Conservation (phyloP, 768 basidiomycete genomes). For the Jaapia argillacea region DNA sequence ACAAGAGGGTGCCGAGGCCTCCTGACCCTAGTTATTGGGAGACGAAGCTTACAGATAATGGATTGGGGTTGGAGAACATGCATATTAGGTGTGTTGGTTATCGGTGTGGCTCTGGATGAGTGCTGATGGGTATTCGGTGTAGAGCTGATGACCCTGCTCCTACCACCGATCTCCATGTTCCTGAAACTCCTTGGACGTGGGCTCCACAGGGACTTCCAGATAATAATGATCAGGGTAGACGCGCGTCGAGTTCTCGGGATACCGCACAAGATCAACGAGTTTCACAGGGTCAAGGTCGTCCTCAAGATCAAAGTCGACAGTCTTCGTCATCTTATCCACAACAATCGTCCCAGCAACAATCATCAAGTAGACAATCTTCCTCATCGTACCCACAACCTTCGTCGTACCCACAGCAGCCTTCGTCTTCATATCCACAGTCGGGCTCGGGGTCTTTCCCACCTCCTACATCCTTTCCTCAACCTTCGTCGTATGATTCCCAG, state of each 20-base stretch:
- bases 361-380: too few species aligned
- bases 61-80: constrained; percentile 57
- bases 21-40: constrained; percentile 61
- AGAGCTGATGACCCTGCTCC: constrained; percentile 8
- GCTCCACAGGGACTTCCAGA: constrained; percentile 36
- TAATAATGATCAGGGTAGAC: constrained; percentile 15
- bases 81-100: constrained; percentile 41
- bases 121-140: constrained; percentile 6
- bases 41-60: constrained; percentile 47
- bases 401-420: too few species aligned
- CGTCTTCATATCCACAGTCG: too few species aligned
- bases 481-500: too few species aligned
- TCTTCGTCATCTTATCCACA: too few species aligned
- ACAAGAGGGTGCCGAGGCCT: constrained; percentile 50
- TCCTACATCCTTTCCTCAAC: too few species aligned
- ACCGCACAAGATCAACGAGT: constrained; percentile 4
- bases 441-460: too few species aligned
- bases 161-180: constrained; percentile 17
- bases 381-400: too few species aligned
- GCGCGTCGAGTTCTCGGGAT: not conserved
- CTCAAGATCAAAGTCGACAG: too few species aligned
- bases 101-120: not conserved
- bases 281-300: too few species aligned
- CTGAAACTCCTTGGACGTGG: constrained; percentile 71
- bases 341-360: too few species aligned